Percentiles rank a stretch among this genome's conserved stretches.
These are phyloP conservation scores for Myriosclerotinia duriaeana DNA, from an alignment of 2,329 filamentous ascomycete genomes.

Conservation along the genomic window DNA sequence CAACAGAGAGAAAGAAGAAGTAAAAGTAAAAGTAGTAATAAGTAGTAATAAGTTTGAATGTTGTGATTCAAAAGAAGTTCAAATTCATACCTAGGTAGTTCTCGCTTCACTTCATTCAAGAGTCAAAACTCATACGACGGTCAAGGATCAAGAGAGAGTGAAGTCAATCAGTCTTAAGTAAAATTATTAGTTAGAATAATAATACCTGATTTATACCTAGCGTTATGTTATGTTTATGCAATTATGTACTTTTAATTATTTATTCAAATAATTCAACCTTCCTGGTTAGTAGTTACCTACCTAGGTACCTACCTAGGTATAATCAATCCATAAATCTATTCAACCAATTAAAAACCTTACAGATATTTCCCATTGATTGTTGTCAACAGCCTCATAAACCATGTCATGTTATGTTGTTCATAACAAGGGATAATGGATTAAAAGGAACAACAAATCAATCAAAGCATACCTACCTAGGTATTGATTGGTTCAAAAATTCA, in stretches of 20 bases:
- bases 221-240: too few relatives aligned
- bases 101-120: slow-evolving; percentile 13
- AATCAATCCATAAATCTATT: background rate
- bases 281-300: too few relatives aligned
- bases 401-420: background rate
- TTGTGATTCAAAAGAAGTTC: background rate
- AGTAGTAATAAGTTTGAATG: background rate
- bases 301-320: background rate
- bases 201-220: background rate
- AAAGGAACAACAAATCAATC: slow-evolving; percentile 7
- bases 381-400: background rate
- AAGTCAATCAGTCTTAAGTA: slow-evolving; percentile 9
- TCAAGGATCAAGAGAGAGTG: slow-evolving; percentile 15
- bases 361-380: background rate
- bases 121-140: background rate
- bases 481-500: background rate
- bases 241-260: too few relatives aligned
- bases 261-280: too few relatives aligned
- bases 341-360: background rate
- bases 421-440: background rate
- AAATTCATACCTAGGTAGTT: background rate
- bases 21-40: background rate
- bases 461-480: too few relatives aligned
- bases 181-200: slow-evolving; percentile 1
- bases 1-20: background rate